Evolutionary conservation across 495 filamentous ascomycete species (phyloP).

Genomic region (Penicillium macrosclerotiorum): DNA sequence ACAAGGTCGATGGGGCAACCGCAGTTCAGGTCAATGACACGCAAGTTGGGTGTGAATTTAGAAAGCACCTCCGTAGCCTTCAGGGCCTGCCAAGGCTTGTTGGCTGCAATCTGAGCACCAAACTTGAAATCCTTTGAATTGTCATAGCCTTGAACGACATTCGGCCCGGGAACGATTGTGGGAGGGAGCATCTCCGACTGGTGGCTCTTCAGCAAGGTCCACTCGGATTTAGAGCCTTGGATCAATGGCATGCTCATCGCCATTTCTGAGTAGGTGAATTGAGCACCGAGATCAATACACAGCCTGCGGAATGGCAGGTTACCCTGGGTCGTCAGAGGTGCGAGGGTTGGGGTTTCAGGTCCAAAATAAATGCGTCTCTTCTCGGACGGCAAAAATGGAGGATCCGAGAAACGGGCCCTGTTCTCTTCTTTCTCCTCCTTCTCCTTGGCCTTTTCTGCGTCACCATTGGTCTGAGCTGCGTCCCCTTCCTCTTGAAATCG

Average conservation of each 20-base stretch:
- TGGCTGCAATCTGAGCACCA: slow-evolving; percentile 86
- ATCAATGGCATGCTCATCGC: slow-evolving; percentile 87
- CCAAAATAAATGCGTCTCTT: slow-evolving; percentile 93
- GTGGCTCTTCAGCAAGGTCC: slow-evolving; percentile 91
- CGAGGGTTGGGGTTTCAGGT: slow-evolving; percentile 84
- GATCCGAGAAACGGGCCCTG: slow-evolving; percentile 74
- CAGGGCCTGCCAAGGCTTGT: slow-evolving; percentile 81
- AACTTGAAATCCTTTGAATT: slow-evolving; percentile 81
- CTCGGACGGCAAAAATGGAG: slow-evolving; percentile 85
- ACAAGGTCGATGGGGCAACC: slow-evolving; percentile 96
- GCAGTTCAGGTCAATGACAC: slow-evolving; percentile 92
- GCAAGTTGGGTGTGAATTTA: slow-evolving; percentile 70
- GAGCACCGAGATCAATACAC: slow-evolving; percentile 85
- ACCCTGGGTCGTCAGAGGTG: slow-evolving; percentile 91
- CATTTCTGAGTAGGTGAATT: slow-evolving; percentile 98
- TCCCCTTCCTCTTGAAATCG: slow-evolving; percentile 19
- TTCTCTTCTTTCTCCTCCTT: slow-evolving; percentile 58
- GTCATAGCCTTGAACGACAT: slow-evolving; percentile 69
- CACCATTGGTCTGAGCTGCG: slow-evolving; percentile 1
- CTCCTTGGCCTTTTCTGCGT: slow-evolving; percentile 16
- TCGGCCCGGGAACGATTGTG: slow-evolving; percentile 39
- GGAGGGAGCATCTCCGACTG: slow-evolving; percentile 73
- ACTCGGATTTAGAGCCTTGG: slow-evolving; percentile 89
- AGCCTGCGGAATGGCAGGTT: slow-evolving; percentile 93
- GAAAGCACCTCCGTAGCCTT: slow-evolving; percentile 83